phyloP scores from a whole-genome alignment of 2,329 filamentous ascomycete genomes.

The Colletotrichum chlorophyti region DNA sequence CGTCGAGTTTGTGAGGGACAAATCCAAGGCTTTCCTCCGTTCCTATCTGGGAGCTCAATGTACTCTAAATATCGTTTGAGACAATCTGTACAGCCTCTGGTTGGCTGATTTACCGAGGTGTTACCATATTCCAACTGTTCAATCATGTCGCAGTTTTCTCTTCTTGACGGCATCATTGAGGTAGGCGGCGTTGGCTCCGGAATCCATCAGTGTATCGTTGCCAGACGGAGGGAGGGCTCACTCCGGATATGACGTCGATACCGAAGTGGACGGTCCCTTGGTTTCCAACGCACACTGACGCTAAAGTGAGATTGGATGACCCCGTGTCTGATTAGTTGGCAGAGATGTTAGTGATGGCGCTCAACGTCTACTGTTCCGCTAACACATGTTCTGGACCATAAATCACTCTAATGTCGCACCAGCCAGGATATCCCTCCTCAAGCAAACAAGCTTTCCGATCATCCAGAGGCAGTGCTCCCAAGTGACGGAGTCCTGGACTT shows the following conservation, averaged over 20 bases:
- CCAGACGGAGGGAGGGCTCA: no score
- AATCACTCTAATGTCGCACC: not conserved
- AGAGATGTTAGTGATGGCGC: not conserved
- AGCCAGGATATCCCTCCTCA: constrained; percentile 12
- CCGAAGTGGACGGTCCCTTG: constrained; percentile 6
- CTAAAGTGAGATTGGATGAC: constrained; percentile 19
- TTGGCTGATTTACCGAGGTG: not conserved
- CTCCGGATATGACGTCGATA: constrained; percentile 26
- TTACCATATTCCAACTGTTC: not conserved
- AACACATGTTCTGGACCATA: not conserved
- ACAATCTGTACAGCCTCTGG: not conserved
- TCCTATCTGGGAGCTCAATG: not conserved
- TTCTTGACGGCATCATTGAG: no score
- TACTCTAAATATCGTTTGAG: no score
- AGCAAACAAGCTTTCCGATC: constrained; percentile 8
- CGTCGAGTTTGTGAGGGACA: constrained; percentile 4
- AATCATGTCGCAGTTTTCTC: not conserved
- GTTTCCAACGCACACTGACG: constrained; percentile 12
- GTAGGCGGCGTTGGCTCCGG: no score
- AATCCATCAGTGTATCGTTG: constrained; percentile 7
- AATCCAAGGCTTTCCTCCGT: constrained; percentile 6
- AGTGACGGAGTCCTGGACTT: constrained; percentile 11
- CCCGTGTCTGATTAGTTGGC: not conserved
- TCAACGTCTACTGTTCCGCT: not conserved
- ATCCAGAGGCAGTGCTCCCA: not conserved